phyloP scores from a whole-genome alignment of 495 filamentous ascomycete genomes.

The Tuber borchii region DNA sequence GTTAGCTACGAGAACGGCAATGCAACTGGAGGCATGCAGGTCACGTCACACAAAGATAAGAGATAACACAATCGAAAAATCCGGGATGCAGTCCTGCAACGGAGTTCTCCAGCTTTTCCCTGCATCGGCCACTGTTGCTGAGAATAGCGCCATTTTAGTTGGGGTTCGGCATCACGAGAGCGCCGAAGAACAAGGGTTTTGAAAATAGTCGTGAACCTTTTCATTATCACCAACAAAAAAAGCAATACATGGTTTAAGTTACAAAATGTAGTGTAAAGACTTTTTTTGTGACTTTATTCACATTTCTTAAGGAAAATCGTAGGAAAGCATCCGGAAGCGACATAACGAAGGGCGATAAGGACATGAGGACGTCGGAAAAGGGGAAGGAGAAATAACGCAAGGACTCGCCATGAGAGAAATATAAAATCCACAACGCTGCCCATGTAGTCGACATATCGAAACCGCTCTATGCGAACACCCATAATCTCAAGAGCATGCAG shows the following conservation, averaged over 20 bases:
- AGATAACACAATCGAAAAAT: constrained; percentile 2
- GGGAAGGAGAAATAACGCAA: background rate
- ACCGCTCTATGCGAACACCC: background rate
- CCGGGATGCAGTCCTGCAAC: background rate
- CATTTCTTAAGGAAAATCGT: constrained; percentile 1
- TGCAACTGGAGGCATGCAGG: background rate
- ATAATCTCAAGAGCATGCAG: constrained; percentile 2
- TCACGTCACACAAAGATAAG: background rate
- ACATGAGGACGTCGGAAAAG: background rate
- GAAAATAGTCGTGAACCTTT: constrained; percentile 3
- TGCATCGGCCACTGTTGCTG: background rate
- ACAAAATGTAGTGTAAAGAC: background rate
- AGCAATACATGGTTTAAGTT: constrained; percentile 3
- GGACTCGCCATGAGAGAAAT: background rate
- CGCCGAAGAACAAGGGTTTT: background rate
- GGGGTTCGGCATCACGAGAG: background rate
- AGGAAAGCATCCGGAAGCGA: background rate
- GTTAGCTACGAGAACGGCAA: background rate
- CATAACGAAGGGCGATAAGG: background rate
- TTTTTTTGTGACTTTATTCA: constrained; percentile 6
- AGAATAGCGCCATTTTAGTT: background rate
- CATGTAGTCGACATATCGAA: constrained; percentile 5
- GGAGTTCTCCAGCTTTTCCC: background rate
- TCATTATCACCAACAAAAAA: constrained; percentile 5
- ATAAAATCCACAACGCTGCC: constrained; percentile 3